These are phyloP conservation scores for Hypoxylon fragiforme DNA, from an alignment of 495 filamentous ascomycete genomes.

Conservation along the genomic window DNA sequence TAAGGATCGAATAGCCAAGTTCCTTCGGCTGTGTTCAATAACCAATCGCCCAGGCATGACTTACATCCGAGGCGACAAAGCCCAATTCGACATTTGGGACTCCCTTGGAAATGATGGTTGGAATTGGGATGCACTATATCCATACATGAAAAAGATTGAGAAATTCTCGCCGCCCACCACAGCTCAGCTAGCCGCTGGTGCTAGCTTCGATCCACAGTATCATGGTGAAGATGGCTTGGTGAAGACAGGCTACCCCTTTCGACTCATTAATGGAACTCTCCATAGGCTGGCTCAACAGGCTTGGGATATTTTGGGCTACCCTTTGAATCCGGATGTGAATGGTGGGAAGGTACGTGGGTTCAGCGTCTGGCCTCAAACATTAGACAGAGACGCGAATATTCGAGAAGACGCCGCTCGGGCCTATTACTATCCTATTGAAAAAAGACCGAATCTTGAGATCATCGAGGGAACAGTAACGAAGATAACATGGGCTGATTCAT, in stretches of 20 bases:
- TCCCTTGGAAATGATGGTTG: conserved; percentile 58
- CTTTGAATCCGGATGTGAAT: conserved; percentile 46
- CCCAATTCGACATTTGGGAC: conserved; percentile 65
- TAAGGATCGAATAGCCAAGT: conserved; percentile 22
- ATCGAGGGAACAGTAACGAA: conserved; percentile 43
- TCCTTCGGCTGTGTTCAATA: not conserved
- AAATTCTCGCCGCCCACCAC: conserved; percentile 42
- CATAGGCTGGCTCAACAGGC: conserved; percentile 33
- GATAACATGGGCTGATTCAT: conserved; percentile 35
- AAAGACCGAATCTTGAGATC: conserved; percentile 39
- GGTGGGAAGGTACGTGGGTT: conserved; percentile 47
- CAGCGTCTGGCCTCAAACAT: conserved; percentile 44
- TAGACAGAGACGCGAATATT: conserved; percentile 37
- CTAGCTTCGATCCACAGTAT: conserved; percentile 48
- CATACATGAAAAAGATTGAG: conserved; percentile 52
- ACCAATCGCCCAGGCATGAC: conserved; percentile 48
- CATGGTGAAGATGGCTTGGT: conserved; percentile 53
- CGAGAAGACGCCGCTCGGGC: conserved; percentile 42
- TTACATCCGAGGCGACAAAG: conserved; percentile 56
- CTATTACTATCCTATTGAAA: conserved; percentile 50
- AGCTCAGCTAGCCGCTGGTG: conserved; percentile 46
- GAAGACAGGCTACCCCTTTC: conserved; percentile 52
- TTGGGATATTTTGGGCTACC: conserved; percentile 41
- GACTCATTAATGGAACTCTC: conserved; percentile 37
- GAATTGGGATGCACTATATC: conserved; percentile 54